Conservation (phyloP, 1,284 basidiomycete species). For the Cutaneotrichosporon curvatum region DNA sequence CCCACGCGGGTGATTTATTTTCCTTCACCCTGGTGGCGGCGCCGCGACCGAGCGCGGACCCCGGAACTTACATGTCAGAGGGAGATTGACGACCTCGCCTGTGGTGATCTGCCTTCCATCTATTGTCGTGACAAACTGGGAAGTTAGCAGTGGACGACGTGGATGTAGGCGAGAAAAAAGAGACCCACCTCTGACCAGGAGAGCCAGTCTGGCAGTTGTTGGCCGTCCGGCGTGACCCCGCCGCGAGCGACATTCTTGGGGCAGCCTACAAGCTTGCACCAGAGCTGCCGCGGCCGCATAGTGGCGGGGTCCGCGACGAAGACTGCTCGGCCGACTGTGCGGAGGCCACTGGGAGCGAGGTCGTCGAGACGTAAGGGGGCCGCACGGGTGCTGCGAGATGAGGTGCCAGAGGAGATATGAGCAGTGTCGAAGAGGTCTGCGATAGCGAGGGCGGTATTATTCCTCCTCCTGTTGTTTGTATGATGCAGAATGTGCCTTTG, state of each 20-base stretch:
- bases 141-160: neutral
- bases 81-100: constrained; percentile 21
- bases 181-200: constrained; percentile 19
- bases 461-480: no score
- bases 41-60: no score
- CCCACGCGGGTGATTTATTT: constrained; percentile 10
- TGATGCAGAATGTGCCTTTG: no score
- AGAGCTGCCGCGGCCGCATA: constrained; percentile 6
- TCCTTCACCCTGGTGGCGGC: neutral
- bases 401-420: no score
- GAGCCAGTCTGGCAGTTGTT: constrained; percentile 25
- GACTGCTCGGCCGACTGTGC: no score
- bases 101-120: constrained; percentile 18
- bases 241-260: constrained; percentile 2
- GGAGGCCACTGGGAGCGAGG: neutral
- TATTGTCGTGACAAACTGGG: constrained; percentile 20
- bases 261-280: constrained; percentile 17
- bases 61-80: constrained; percentile 28
- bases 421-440: no score
- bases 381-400: no score
- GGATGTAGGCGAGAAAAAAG: neutral
- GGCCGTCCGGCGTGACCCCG: constrained; percentile 20
- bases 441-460: no score
- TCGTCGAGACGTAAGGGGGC: neutral
- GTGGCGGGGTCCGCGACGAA: neutral